Percentiles rank a stretch among this genome's conserved stretches.
Conservation (phyloP, 2,329 filamentous ascomycete genomes). For the Apiospora koreana region DNA sequence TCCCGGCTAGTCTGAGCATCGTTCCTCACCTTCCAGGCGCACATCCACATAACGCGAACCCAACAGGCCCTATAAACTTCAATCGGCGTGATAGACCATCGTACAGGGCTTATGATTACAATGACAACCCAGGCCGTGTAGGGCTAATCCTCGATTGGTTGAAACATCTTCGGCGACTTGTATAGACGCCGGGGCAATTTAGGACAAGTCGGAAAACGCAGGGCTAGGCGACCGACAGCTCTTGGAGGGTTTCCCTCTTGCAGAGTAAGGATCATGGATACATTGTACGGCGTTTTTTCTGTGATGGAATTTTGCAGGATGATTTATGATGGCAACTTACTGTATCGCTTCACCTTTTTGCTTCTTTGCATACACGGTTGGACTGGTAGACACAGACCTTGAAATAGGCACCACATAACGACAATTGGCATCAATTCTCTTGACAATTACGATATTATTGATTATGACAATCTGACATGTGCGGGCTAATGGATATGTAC, state of each 20-base stretch:
- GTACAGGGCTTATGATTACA: neutral
- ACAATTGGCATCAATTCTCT: neutral
- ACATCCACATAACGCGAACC: constrained; percentile 2
- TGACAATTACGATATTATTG: neutral
- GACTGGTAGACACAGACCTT: neutral
- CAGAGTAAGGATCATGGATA: neutral
- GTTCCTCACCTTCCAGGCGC: neutral
- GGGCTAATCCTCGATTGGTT: neutral
- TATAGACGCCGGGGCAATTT: neutral
- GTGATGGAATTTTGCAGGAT: neutral
- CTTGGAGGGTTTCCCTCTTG: neutral
- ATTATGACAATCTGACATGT: neutral
- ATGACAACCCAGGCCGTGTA: neutral
- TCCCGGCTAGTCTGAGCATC: neutral
- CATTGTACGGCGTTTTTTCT: neutral
- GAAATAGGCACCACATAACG: neutral
- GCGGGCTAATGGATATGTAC: neutral
- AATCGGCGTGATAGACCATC: neutral
- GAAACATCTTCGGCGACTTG: neutral
- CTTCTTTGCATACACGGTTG: neutral
- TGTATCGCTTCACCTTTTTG: neutral
- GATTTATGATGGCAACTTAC: neutral
- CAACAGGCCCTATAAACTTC: neutral
- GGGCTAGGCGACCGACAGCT: neutral
- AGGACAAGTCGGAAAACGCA: neutral